Evolutionary conservation across 306 rosid species (phyloP).

Genomic region (Trifolium dubium): DNA sequence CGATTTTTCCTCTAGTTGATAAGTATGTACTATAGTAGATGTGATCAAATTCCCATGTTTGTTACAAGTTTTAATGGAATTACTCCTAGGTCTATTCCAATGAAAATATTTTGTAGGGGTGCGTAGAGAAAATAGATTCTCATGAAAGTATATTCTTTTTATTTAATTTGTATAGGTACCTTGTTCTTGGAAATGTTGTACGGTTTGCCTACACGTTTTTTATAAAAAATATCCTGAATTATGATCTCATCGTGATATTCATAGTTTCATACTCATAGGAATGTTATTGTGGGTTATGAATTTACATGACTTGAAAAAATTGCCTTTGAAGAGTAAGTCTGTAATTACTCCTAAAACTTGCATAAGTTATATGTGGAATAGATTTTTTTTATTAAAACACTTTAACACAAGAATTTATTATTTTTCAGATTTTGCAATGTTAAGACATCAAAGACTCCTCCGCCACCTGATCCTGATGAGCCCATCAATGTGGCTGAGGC

Average conservation of each 20-base stretch:
- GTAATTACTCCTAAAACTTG: no score
- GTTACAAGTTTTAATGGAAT: not conserved
- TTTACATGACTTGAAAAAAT: no score
- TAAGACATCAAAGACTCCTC: conserved; percentile 95
- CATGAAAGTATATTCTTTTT: not conserved
- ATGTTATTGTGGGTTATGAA: not conserved
- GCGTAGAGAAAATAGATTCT: not conserved
- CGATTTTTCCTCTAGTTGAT: conserved; percentile 9
- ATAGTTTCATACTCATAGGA: not conserved
- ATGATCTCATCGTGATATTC: not conserved
- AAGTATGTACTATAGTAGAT: not conserved
- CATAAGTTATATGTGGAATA: no score
- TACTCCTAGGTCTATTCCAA: not conserved
- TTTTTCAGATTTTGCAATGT: conserved; percentile 89
- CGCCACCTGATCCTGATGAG: conserved; percentile 92
- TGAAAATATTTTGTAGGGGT: not conserved
- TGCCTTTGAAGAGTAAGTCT: no score
- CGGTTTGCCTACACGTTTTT: not conserved
- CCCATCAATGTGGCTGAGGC: conserved; percentile 99
- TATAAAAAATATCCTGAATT: not conserved
- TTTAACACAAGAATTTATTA: no score
- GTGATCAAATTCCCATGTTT: conserved; percentile 6
- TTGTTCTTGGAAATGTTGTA: not conserved
- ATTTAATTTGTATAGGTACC: not conserved
- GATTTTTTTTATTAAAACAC: no score